Evolutionary conservation across 352 stramenopile genomes (phyloP).

Genomic region (Vaucheria bursata): DNA sequence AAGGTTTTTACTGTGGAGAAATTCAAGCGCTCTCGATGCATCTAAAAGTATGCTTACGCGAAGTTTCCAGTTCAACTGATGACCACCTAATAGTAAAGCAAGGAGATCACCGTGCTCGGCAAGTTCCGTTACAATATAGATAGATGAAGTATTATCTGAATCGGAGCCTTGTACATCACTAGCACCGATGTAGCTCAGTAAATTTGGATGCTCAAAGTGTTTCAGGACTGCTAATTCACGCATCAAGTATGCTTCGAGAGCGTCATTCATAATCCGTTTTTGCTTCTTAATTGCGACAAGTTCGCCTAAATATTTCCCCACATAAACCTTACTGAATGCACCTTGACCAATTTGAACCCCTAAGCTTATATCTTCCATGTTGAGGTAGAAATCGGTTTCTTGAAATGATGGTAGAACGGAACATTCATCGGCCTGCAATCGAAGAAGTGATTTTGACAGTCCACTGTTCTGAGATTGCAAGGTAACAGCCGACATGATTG

Average conservation of each 20-base stretch:
- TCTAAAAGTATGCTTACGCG: slow-evolving; percentile 33
- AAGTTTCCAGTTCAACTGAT: slow-evolving; percentile 40
- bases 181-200: slow-evolving; percentile 24
- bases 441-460: no score
- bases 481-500: no score
- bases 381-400: slow-evolving; percentile 41
- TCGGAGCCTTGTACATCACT: not conserved
- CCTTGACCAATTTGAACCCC: slow-evolving; percentile 39
- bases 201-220: slow-evolving; percentile 41
- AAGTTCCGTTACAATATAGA: slow-evolving; percentile 45
- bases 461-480: no score
- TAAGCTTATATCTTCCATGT: slow-evolving; percentile 34
- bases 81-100: no score
- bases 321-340: slow-evolving; percentile 45
- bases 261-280: slow-evolving; percentile 15
- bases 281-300: slow-evolving; percentile 47
- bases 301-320: slow-evolving; percentile 38
- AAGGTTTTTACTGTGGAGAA: slow-evolving; percentile 36
- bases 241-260: slow-evolving; percentile 37
- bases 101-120: slow-evolving; percentile 31
- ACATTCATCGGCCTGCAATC: no score
- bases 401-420: slow-evolving; percentile 14
- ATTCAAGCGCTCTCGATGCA: slow-evolving; percentile 35
- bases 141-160: slow-evolving; percentile 4
- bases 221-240: slow-evolving; percentile 43